These are phyloP conservation scores for Solanum aculeatissimum DNA, from an alignment of 305 asterid genomes.

Conservation along the genomic window DNA sequence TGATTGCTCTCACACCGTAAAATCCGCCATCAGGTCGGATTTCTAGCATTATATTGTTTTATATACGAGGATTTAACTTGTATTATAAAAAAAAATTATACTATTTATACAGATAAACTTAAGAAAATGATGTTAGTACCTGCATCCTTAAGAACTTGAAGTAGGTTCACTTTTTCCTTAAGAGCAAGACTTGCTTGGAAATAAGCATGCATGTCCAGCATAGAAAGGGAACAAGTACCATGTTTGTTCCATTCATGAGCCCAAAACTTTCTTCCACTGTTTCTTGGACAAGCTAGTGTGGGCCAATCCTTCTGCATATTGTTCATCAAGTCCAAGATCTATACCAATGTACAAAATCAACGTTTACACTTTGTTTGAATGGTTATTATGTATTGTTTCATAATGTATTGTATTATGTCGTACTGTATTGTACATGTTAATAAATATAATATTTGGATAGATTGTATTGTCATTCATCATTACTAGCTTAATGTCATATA, in stretches of 20 bases:
- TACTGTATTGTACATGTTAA: too few species aligned
- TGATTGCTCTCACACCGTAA: neutral
- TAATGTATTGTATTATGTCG: too few species aligned
- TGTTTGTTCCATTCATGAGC: slow-evolving; percentile 79
- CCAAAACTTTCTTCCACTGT: slow-evolving; percentile 59
- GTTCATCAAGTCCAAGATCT: slow-evolving; percentile 62
- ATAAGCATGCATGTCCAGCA: slow-evolving; percentile 51
- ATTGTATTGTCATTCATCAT: too few species aligned
- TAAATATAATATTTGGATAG: too few species aligned
- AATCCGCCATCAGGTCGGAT: neutral
- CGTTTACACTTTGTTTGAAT: too few species aligned
- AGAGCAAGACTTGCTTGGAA: slow-evolving; percentile 47
- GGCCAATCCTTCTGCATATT: slow-evolving; percentile 65
- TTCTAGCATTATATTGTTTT: too few species aligned
- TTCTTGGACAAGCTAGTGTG: slow-evolving; percentile 65
- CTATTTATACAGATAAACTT: too few species aligned
- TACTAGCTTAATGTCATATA: too few species aligned
- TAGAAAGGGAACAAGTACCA: slow-evolving; percentile 62
- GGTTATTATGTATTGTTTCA: too few species aligned
- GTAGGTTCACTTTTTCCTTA: slow-evolving; percentile 36
- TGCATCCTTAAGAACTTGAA: slow-evolving; percentile 43
- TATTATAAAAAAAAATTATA: too few species aligned
- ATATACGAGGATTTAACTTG: too few species aligned
- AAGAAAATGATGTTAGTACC: slow-evolving; percentile 19
- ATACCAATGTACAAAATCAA: neutral